phyloP scores from a whole-genome alignment of 1,284 basidiomycete genomes.

The Mycena sp. region DNA sequence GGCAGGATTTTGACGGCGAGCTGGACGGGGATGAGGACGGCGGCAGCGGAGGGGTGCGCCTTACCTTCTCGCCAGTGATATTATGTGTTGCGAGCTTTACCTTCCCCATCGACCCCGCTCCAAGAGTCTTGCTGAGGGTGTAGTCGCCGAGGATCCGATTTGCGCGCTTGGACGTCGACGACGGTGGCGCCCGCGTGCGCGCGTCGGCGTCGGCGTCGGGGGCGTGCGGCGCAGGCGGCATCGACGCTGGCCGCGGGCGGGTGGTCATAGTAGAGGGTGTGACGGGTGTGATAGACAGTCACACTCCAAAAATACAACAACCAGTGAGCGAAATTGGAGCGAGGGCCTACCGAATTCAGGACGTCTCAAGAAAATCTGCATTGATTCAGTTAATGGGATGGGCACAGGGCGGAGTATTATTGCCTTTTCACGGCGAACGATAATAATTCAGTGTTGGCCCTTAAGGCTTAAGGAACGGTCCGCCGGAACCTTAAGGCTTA shows the following conservation, averaged over 20 bases:
- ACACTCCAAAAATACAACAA: background rate
- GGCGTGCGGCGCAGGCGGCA: slow-evolving; percentile 1
- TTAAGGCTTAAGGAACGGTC: no score
- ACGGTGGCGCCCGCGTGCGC: background rate
- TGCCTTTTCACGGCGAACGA: no score
- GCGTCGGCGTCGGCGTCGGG: slow-evolving; percentile 11
- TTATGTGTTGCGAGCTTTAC: slow-evolving; percentile 97
- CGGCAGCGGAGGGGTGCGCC: slow-evolving; percentile 40
- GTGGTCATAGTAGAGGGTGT: background rate
- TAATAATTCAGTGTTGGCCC: no score
- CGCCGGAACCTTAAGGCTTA: no score
- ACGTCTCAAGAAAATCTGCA: no score
- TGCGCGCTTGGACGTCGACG: slow-evolving; percentile 21
- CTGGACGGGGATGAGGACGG: no score
- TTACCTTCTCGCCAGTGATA: slow-evolving; percentile 91
- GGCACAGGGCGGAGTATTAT: no score
- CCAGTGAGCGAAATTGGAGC: no score
- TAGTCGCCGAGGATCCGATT: slow-evolving; percentile 85
- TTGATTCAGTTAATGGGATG: no score
- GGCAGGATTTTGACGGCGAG: slow-evolving; percentile 99
- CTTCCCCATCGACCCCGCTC: slow-evolving; percentile 99
- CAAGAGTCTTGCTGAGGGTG: slow-evolving; percentile 95
- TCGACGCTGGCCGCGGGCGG: background rate
- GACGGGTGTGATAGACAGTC: background rate
- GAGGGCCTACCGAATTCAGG: no score